phyloP scores from a whole-genome alignment of 352 stramenopile genomes.

The Aphanomyces euteiches region DNA sequence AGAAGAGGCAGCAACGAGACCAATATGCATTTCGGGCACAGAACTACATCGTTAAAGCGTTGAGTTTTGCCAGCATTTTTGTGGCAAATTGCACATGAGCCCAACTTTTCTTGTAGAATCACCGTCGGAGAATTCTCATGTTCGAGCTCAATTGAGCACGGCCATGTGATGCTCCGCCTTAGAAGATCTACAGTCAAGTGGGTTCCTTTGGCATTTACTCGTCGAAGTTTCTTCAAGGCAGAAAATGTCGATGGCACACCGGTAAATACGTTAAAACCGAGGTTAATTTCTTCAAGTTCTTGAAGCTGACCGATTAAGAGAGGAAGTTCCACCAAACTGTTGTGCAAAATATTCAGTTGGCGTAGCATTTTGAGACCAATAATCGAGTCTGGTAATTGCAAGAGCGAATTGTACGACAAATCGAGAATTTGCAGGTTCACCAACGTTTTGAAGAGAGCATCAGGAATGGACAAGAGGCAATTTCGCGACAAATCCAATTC shows the following conservation, averaged over 20 bases:
- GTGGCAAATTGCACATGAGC: constrained; percentile 3
- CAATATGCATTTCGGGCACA: constrained; percentile 28
- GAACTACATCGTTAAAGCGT: constrained; percentile 15
- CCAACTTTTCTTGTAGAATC: not conserved
- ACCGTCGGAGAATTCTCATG: not conserved
- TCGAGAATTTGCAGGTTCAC: constrained; percentile 9
- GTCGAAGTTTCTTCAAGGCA: constrained; percentile 9
- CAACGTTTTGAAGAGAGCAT: constrained; percentile 1
- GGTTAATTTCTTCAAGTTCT: constrained; percentile 1
- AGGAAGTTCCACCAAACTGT: constrained; percentile 18
- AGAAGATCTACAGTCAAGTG: constrained; percentile 6
- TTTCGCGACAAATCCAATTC: constrained; percentile 27
- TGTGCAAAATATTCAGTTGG: constrained; percentile 20
- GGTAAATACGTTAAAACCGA: constrained; percentile 13
- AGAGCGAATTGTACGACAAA: constrained; percentile 20
- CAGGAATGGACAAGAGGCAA: constrained; percentile 20
- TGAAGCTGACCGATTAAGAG: constrained; percentile 24
- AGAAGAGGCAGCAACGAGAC: constrained; percentile 17
- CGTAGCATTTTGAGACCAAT: not conserved
- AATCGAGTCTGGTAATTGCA: constrained; percentile 17
- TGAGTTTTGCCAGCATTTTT: constrained; percentile 18
- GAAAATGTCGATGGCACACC: constrained; percentile 9
- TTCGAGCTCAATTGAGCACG: constrained; percentile 5
- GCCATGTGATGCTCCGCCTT: not conserved
- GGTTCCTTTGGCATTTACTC: constrained; percentile 5